Evolutionary conservation across 1,284 basidiomycete species (phyloP).

Genomic region (Agaricales sp.): DNA sequence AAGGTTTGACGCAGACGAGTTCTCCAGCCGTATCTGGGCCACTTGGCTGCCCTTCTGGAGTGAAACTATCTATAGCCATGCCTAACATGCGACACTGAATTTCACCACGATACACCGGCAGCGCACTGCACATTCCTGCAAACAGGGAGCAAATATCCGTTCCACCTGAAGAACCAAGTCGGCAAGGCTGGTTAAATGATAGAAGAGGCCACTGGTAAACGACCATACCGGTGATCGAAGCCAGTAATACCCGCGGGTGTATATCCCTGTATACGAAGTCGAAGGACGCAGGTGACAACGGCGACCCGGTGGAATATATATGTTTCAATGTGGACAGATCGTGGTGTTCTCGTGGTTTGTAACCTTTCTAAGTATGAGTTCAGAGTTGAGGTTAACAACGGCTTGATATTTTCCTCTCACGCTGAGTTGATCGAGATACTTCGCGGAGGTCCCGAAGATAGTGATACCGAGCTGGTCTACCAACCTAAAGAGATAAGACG

Average conservation of each 20-base stretch:
- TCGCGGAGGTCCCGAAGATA: conserved; percentile 78
- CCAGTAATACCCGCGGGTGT: conserved; percentile 57
- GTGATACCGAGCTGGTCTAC: conserved; percentile 68
- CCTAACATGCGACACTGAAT: conserved; percentile 81
- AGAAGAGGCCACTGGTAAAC: conserved; percentile 9
- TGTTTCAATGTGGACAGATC: conserved; percentile 51
- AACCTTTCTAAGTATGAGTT: conserved; percentile 36
- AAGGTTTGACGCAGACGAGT: conserved; percentile 68
- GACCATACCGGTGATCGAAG: conserved; percentile 75
- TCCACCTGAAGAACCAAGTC: conserved; percentile 37
- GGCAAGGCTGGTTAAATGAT: not conserved
- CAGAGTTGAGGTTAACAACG: conserved; percentile 3
- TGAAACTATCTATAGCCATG: conserved; percentile 60
- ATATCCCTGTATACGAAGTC: conserved; percentile 74
- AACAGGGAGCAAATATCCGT: conserved; percentile 87
- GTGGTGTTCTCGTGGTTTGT: conserved; percentile 60
- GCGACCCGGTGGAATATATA: conserved; percentile 81
- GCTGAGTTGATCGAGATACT: conserved; percentile 71
- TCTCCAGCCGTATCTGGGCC: conserved; percentile 47
- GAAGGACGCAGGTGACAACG: conserved; percentile 66
- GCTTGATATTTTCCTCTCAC: conserved; percentile 31
- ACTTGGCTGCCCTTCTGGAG: conserved; percentile 32
- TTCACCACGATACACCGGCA: conserved; percentile 80
- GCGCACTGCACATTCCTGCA: conserved; percentile 68
- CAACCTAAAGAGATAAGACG: conserved; percentile 62